phyloP scores from a whole-genome alignment of 768 basidiomycete genomes.

The Tricholoma matsutake region DNA sequence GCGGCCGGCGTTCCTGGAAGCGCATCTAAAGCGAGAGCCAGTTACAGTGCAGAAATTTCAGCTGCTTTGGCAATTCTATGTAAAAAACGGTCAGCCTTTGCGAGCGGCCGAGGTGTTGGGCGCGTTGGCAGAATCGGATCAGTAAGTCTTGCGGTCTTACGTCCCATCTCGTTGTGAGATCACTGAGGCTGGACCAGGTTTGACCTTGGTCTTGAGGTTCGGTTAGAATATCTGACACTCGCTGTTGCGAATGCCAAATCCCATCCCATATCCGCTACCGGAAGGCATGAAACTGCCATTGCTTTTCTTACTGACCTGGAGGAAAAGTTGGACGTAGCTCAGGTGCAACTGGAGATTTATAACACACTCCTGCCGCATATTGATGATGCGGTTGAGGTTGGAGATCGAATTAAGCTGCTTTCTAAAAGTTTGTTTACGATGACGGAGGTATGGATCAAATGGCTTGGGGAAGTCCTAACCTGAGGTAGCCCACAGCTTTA shows the following conservation, averaged over 20 bases:
- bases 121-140: constrained; percentile 76
- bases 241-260: constrained; percentile 97
- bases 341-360: constrained; percentile 93
- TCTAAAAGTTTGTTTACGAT: constrained; percentile 68
- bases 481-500: constrained; percentile 61
- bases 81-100: constrained; percentile 83
- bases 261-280: constrained; percentile 74
- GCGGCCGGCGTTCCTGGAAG: constrained; percentile 84
- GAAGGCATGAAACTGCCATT: constrained; percentile 85
- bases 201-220: constrained; percentile 61
- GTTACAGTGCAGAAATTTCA: constrained; percentile 79
- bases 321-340: constrained; percentile 95
- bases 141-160: constrained; percentile 49
- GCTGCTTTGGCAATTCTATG: constrained; percentile 95
- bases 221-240: constrained; percentile 90
- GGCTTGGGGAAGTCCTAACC: background rate
- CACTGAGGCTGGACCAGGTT: constrained; percentile 43
- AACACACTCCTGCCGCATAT: constrained; percentile 60
- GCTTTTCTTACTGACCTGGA: constrained; percentile 93
- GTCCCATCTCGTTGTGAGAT: background rate
- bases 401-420: constrained; percentile 58
- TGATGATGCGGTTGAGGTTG: constrained; percentile 58
- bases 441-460: constrained; percentile 60
- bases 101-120: constrained; percentile 86
- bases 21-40: constrained; percentile 81